Base-by-base conservation (phyloP, 495 filamentous ascomycete genomes). In the Sabuloglossum arenarium region DNA sequence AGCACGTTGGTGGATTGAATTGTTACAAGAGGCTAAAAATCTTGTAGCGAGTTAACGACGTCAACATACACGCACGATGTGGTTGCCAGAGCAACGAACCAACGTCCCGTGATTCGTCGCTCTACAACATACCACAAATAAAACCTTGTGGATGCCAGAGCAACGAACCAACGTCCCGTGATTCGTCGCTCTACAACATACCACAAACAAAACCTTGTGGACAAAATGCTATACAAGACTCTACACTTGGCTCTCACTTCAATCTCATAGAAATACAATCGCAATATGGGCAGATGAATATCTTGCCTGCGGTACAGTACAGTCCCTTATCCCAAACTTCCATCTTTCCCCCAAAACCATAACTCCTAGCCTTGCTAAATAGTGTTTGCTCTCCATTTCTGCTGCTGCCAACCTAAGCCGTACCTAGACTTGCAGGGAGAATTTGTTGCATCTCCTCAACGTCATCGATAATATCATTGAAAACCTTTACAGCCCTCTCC, bases 391-490 rank as follows among this genome's bases (percentile, higher is more conserved):
- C 39, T 6, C 16, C 19, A 21, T 21, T 6, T 3, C n/a, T n/a
- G n/a, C 19, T 43, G 12, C 21, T 21, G 39, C 5, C 12, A 43
- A 46, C 28, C 28, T 51, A 51, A 51, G 25, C 6, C 47, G 47
- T 51, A 29, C 16, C 16, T 19, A 61, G 53, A 56, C 59, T 65
- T 19, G 58, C 59, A 30, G 69, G 65, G 11, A 64, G 61, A 55
- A 80, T 69, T 57, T 66, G 65, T 64, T 90, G 85, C 61, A 82
- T 75, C 5, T 72, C 68, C 66, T 81, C 77, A 57, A 98, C 89
- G 61, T 96, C 89, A 16, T 71, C 66, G 56, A 95, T 76, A n/a
- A 83, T 79, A 6, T 83, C 80, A 59, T 93, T 85, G 64, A 95
- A 94, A 24, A 81, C 77, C 6, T 75, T 70, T 12, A 69, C 69